Base-by-base conservation (phyloP, 371 early-diverging fungal genomes). In the Mucor racemosus region DNA sequence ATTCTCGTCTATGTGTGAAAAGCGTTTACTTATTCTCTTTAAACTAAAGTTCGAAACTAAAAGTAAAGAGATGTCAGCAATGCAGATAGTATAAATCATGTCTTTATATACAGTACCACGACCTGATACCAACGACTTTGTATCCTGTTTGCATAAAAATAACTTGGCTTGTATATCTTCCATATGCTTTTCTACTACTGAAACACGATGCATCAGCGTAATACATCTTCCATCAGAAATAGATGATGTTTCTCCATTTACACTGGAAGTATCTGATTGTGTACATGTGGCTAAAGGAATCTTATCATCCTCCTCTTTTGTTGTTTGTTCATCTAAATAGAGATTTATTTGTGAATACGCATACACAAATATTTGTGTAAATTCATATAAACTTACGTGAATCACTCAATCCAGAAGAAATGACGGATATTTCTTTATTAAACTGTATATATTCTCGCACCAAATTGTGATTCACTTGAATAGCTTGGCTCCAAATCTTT, bases 91-190 rank as follows among this genome's bases (percentile, higher is more conserved):
- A 57, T 54, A 39, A 40, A 50, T 15, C 19, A 10, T 21, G 19
- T 34, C 6, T 36, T 11, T 58, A 36, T 39, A 48, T 35, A 26
- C 35, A 46, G 65, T 76, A 74, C 76, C 73, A 64, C 69, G 61
- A 33, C 67, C 74, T 6, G 62, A 40, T 10, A 66, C 55, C 9
- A 75, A 50, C 33, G 68, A 60, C 36, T 66, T 74, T 5, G 74
- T 68, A 54, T 82, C 82, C 54, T 82, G 78, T 35, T 73, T 76
- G 56, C 76, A 77, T 31, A 79, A 54, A 17, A 76, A 70, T 14
- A 79, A 36, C 33, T 78, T 76, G 14, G 75, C 68, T 55, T 76
- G 79, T 9, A 76, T 65, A 36, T 73, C 69, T 15, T 73, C 72
- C 17, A 79, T 41, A 19, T 76, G 68, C 19, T 76, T 76, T 71